Percentiles rank a stretch among this genome's conserved stretches.
Conservation (phyloP, 176 grass and related monocot genomes). For the Ampelocalamus luodianensis region DNA sequence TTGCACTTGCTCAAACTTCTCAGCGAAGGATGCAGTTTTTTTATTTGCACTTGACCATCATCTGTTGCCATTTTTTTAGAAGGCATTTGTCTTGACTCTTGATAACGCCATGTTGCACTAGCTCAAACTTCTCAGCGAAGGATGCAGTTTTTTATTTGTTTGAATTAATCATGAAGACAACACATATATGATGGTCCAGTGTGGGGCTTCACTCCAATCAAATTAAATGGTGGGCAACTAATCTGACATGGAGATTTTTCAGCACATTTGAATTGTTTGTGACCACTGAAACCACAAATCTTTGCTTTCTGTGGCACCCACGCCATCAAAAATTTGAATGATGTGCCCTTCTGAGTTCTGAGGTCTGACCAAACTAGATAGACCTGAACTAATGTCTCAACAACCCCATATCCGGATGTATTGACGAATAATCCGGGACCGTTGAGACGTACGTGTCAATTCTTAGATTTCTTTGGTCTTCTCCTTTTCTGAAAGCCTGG, state of each 20-base stretch:
- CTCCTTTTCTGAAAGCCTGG: constrained; percentile 7
- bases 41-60: no score
- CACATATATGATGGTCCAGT: constrained; percentile 31
- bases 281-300: not conserved
- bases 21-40: no score
- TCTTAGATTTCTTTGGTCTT: not conserved
- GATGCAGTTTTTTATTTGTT: not conserved
- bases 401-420: not conserved
- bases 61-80: no score
- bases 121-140: constrained; percentile 37
- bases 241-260: constrained; percentile 28
- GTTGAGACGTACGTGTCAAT: not conserved
- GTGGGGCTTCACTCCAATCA: not conserved
- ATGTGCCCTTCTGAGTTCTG: not conserved
- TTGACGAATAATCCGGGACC: constrained; percentile 16
- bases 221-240: constrained; percentile 41
- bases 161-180: constrained; percentile 22
- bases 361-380: constrained; percentile 18
- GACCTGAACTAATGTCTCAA: constrained; percentile 28
- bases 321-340: constrained; percentile 6
- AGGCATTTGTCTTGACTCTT: constrained; percentile 30
- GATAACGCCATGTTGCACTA: not conserved
- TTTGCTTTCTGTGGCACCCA: not conserved
- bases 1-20: constrained; percentile 30
- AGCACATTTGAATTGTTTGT: constrained; percentile 11